Evolutionary conservation across 2,329 filamentous ascomycete species (phyloP), one percentile per base, ranked within the genome.

Genomic region (Aspergillus flavus): DNA sequence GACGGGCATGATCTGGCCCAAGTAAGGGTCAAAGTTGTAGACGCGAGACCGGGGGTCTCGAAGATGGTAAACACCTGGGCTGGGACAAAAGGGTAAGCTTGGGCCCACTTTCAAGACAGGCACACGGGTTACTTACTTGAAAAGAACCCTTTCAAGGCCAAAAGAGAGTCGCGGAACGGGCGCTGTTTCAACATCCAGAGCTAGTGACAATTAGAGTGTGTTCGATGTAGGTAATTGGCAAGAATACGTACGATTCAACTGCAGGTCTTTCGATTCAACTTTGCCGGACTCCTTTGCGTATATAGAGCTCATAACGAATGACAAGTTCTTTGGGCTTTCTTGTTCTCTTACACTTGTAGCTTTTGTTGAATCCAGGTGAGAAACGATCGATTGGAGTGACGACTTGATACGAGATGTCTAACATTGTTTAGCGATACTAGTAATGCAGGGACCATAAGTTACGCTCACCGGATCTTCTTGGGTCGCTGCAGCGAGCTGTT

Each of bases 11-110:
- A 99, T 96, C 58, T 88, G 89, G 64, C 93, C 88, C 23, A 99
- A 85, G 73, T 97, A 97, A 0, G 96, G 95, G 74, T 99, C 94
- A 72, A 99, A 99, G 76, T 99, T 99, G 84, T 89, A 99, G 7
- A 98, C 93, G 21, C 89, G 86, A 45, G 94, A 93, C 62, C 92
- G 87, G 28, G 90, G 89, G 75, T 99, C 95, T 78, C 96, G 94
- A 58, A 99, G 85, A 57, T 92, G 89, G 76, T 97, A 97, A 43
- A 97, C 92, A 26, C 95, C 94, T 2, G 90, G 90, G 72, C 81
- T 84, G 55, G 7, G 61, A 12, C n/a, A 36, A 53, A 54, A 52
- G 14, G 12, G 46, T 66, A 34, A 68, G 64, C 36, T 41, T 45
- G 32, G 64, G 4, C 48, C 5, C 48, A n/a, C 28, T 32, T 52